These are phyloP conservation scores for Ceratobasidium sp. DNA, from an alignment of 1,284 basidiomycete genomes.

Conservation along the genomic window DNA sequence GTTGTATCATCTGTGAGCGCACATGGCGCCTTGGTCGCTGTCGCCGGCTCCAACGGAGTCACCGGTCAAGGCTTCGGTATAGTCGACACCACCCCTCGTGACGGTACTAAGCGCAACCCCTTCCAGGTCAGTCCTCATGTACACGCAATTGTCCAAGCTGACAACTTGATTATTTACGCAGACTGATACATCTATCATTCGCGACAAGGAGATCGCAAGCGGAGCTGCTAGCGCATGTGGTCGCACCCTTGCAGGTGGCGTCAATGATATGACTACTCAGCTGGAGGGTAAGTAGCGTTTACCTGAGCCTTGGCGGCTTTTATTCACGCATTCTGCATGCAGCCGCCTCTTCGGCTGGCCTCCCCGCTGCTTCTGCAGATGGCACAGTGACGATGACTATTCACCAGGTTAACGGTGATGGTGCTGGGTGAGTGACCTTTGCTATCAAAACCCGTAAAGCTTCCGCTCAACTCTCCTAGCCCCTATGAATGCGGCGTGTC, in stretches of 20 bases:
- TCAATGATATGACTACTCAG: slow-evolving; percentile 50
- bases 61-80: slow-evolving; percentile 50
- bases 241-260: slow-evolving; percentile 49
- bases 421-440: slow-evolving; percentile 29
- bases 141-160: too few relatives aligned
- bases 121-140: slow-evolving; percentile 49
- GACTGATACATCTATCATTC: slow-evolving; percentile 51
- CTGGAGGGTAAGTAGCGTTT: slow-evolving; percentile 44
- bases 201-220: slow-evolving; percentile 48
- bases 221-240: slow-evolving; percentile 50
- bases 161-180: slow-evolving; percentile 2
- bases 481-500: slow-evolving; percentile 36
- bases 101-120: slow-evolving; percentile 48
- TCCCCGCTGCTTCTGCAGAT: slow-evolving; percentile 21
- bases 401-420: slow-evolving; percentile 42
- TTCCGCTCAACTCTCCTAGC: not conserved
- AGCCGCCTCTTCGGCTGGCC: slow-evolving; percentile 38
- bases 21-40: slow-evolving; percentile 49
- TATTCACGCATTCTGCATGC: not conserved
- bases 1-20: slow-evolving; percentile 46
- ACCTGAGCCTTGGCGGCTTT: too few relatives aligned
- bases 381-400: slow-evolving; percentile 41
- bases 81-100: slow-evolving; percentile 50
- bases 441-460: not conserved
- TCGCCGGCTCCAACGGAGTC: slow-evolving; percentile 51